Conservation (phyloP, 305 asterid genomes). For the Solanum hybrid region DNA sequence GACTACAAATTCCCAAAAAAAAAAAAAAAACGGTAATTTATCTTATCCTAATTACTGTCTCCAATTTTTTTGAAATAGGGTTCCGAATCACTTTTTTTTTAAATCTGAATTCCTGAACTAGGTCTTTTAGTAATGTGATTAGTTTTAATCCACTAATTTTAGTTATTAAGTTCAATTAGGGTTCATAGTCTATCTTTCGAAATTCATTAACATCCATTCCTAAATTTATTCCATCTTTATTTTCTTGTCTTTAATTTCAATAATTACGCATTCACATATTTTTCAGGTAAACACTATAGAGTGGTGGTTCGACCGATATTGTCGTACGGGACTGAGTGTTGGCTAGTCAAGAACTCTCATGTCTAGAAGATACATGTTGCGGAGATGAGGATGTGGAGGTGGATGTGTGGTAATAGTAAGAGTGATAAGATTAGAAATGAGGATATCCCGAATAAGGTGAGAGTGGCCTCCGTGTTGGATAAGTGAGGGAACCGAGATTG, state of each 20-base stretch:
- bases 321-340: background rate
- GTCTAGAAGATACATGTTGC: background rate
- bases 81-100: background rate
- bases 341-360: background rate
- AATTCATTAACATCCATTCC: background rate
- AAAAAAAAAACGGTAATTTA: background rate
- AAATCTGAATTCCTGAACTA: background rate
- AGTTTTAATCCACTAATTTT: background rate
- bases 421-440: background rate
- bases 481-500: background rate
- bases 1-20: background rate
- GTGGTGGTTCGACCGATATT: background rate
- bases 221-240: background rate
- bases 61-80: background rate
- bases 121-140: background rate
- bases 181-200: background rate
- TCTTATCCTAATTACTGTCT: background rate
- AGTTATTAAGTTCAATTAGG: background rate
- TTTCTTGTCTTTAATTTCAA: background rate
- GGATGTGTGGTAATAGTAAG: background rate
- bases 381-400: background rate
- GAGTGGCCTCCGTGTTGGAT: background rate
- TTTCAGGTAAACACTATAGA: background rate
- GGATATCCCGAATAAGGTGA: background rate
- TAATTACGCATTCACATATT: background rate